These are phyloP conservation scores for Russula griseocarnosa DNA, from an alignment of 768 basidiomycete genomes.

Conservation along the genomic window DNA sequence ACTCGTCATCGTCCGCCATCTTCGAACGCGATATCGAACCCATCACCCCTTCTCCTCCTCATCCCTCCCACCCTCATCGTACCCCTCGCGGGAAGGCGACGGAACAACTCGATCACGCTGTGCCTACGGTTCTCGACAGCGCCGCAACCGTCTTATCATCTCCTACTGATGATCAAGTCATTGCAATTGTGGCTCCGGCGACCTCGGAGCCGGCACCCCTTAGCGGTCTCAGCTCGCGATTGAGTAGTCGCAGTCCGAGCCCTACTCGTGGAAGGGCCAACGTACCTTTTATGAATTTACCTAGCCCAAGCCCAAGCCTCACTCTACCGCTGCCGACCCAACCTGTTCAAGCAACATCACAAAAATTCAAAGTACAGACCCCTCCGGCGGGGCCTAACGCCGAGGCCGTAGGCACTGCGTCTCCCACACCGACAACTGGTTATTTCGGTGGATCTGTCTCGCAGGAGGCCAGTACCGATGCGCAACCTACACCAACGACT, in stretches of 20 bases:
- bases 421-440: constrained; percentile 35
- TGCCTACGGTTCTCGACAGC: constrained; percentile 80
- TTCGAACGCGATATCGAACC: constrained; percentile 91
- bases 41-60: constrained; percentile 41
- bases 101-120: constrained; percentile 71
- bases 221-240: constrained; percentile 58
- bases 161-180: constrained; percentile 43
- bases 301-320: constrained; percentile 28
- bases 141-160: constrained; percentile 69
- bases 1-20: constrained; percentile 84
- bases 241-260: constrained; percentile 67
- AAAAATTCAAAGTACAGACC: constrained; percentile 13
- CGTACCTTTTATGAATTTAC: constrained; percentile 25
- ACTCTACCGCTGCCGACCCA: constrained; percentile 24
- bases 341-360: constrained; percentile 5
- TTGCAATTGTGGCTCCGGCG: constrained; percentile 60
- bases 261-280: constrained; percentile 43
- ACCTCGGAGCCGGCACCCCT: constrained; percentile 35
- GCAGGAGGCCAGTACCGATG: constrained; percentile 13
- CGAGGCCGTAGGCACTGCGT: background rate
- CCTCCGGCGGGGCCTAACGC: constrained; percentile 6
- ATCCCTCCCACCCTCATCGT: constrained; percentile 59
- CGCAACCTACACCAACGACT: constrained; percentile 30
- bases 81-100: constrained; percentile 68
- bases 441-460: constrained; percentile 36